Conservation (phyloP, 2,329 filamentous ascomycete species). For the Xylaria sp. region DNA sequence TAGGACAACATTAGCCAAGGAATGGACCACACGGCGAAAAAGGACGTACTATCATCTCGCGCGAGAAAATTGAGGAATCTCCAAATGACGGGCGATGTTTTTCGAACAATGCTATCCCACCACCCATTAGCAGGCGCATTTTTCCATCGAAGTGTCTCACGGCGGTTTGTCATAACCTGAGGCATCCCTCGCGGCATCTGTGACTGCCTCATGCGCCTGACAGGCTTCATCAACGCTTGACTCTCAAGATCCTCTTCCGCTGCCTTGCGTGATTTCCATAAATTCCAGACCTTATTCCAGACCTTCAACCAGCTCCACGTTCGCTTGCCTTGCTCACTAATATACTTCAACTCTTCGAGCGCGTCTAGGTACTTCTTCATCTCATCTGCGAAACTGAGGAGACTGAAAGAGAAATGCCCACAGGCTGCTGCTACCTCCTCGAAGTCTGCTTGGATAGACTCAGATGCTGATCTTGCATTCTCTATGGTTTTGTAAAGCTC, state of each 20-base stretch:
- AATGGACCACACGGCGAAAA: not conserved
- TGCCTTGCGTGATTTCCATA: slow-evolving; percentile 42
- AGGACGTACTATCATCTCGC: slow-evolving; percentile 62
- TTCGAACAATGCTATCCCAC: slow-evolving; percentile 56
- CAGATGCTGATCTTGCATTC: slow-evolving; percentile 72
- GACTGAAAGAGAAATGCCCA: slow-evolving; percentile 92
- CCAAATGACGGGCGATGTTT: slow-evolving; percentile 58
- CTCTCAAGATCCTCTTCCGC: slow-evolving; percentile 56
- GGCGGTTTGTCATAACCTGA: slow-evolving; percentile 61
- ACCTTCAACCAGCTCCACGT: slow-evolving; percentile 89
- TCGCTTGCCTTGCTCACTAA: slow-evolving; percentile 68
- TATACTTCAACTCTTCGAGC: slow-evolving; percentile 83
- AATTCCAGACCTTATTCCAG: slow-evolving; percentile 64
- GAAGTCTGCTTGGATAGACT: slow-evolving; percentile 88
- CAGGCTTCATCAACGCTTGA: slow-evolving; percentile 53
- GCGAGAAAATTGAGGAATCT: slow-evolving; percentile 59
- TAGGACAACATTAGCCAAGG: slow-evolving; percentile 43
- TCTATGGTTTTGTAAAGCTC: slow-evolving; percentile 84
- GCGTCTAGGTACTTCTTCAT: slow-evolving; percentile 84
- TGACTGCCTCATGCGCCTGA: slow-evolving; percentile 62
- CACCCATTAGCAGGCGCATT: slow-evolving; percentile 55
- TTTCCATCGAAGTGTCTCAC: slow-evolving; percentile 67
- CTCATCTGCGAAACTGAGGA: slow-evolving; percentile 91
- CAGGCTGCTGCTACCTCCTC: slow-evolving; percentile 98
- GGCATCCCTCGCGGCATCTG: slow-evolving; percentile 67